Base-by-base conservation (phyloP, 2,329 filamentous ascomycete species). In the Thielaviopsis populi region DNA sequence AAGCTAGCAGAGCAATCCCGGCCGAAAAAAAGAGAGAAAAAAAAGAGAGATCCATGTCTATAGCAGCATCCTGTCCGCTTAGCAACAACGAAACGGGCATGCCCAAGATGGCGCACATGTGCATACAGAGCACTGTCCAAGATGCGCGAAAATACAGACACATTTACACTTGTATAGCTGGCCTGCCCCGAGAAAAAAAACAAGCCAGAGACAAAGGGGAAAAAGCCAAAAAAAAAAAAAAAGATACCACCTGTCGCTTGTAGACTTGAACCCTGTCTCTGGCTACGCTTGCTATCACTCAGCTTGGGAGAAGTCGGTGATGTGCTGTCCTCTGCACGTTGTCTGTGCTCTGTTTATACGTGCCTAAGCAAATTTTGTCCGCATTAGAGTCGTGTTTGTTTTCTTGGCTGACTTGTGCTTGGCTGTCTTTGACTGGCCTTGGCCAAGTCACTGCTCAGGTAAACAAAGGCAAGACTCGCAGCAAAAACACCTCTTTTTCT, bases 1-100 rank as follows among this genome's bases (percentile, higher is more conserved):
- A 56, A 33, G 24, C 53, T 56, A 37, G 53, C 30, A 56, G 53
- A 56, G 53, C 53, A 56, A 56, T 37, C 53, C 53, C 53, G 53
- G 53, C 53, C 53, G 53, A 56, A 56, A 56, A 46, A 46, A 46
- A 19, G n/a, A n/a, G 43, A 46, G 43, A 46, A n/a, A n/a, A 50
- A 15, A 56, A 17, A 15, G 53, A 0, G 27, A n/a, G 53, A 19
- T 33, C 50, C 53, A 30, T 56, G 53, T 56, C 27, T 37, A 56
- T 56, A 56, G 53, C n/a, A n/a, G 53, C 19, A 56, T 56, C 53
- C 30, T 37, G 53, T 10, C 53, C 17, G 27, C 27, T 37, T 33
- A 6, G 37, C 10, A 56, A 56, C 10, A 56, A 56, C 6, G n/a
- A 30, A 33, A 37, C 27, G 27, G 53, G 22, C 53, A 56, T 15